Conservation (phyloP, 73 alveolate genomes). For the Paramecium tetraurelia region DNA sequence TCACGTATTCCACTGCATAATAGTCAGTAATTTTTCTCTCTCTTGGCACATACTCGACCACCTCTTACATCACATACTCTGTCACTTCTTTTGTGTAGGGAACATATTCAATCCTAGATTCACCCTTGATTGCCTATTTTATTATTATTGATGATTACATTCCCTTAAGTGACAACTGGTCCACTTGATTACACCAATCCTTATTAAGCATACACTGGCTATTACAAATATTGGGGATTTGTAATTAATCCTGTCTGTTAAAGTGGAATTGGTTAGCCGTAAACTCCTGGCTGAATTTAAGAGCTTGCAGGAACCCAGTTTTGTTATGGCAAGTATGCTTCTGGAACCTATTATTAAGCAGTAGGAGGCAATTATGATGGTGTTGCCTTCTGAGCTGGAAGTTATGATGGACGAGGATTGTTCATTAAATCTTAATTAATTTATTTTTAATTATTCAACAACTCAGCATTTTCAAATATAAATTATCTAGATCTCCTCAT, state of each 20-base stretch:
- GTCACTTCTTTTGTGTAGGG: conserved; percentile 56
- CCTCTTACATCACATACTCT: conserved; percentile 53
- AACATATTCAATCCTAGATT: conserved; percentile 59
- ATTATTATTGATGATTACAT: neutral
- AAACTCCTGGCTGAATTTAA: neutral
- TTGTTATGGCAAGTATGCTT: neutral
- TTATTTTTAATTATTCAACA: neutral
- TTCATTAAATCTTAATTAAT: neutral
- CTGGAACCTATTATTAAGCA: neutral
- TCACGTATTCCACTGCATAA: conserved; percentile 60
- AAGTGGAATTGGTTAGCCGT: neutral
- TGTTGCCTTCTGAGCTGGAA: neutral
- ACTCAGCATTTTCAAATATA: neutral
- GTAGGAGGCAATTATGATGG: neutral
- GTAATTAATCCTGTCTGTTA: neutral
- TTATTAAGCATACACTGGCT: neutral
- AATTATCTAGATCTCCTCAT: neutral
- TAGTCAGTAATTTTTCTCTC: conserved; percentile 62
- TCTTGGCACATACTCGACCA: conserved; percentile 63
- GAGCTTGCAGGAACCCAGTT: conserved; percentile 26
- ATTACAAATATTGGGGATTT: neutral
- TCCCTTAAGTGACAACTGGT: neutral
- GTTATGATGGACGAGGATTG: conserved; percentile 24
- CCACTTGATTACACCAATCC: neutral
- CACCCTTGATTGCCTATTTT: conserved; percentile 43